A percentile compares a stretch with the other conserved stretches of the same genome.
Evolutionary conservation across 1,284 basidiomycete species (phyloP).

Genomic region (Sanghuangporus baumii): DNA sequence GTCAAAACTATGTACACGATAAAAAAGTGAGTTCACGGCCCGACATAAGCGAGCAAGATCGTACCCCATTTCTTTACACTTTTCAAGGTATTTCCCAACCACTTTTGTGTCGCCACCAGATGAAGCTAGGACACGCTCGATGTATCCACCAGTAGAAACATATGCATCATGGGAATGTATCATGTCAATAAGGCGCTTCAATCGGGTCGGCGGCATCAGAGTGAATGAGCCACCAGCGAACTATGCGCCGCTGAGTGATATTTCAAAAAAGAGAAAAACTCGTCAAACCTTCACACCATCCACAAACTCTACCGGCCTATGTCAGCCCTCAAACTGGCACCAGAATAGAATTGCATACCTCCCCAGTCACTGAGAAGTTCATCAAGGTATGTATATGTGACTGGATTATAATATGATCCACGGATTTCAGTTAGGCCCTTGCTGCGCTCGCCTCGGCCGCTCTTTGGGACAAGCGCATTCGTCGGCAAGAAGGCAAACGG

Average conservation of each 20-base stretch:
- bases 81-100: conserved; percentile 34
- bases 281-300: conserved; percentile 36
- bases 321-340: background rate
- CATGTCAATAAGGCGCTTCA: conserved; percentile 34
- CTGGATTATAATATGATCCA: conserved; percentile 35
- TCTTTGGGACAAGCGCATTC: conserved; percentile 28
- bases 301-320: conserved; percentile 28
- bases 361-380: conserved; percentile 36
- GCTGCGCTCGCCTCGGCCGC: conserved; percentile 22
- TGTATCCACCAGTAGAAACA: conserved; percentile 40
- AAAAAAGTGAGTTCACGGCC: background rate
- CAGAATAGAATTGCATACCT: background rate
- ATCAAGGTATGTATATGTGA: conserved; percentile 34
- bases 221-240: conserved; percentile 43
- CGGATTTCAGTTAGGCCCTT: conserved; percentile 37
- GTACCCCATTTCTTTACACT: conserved; percentile 37
- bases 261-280: background rate
- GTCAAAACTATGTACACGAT: conserved; percentile 29
- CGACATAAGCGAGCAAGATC: background rate
- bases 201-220: conserved; percentile 36
- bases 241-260: background rate
- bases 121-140: conserved; percentile 36
- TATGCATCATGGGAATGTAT: conserved; percentile 37
- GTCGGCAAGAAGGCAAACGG: conserved; percentile 28
- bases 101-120: conserved; percentile 31